A percentile compares a stretch with the other conserved stretches of the same genome.
These are phyloP conservation scores for Phyllosticta ampelicida DNA, from an alignment of 2,329 filamentous ascomycete genomes.

Conservation along the genomic window DNA sequence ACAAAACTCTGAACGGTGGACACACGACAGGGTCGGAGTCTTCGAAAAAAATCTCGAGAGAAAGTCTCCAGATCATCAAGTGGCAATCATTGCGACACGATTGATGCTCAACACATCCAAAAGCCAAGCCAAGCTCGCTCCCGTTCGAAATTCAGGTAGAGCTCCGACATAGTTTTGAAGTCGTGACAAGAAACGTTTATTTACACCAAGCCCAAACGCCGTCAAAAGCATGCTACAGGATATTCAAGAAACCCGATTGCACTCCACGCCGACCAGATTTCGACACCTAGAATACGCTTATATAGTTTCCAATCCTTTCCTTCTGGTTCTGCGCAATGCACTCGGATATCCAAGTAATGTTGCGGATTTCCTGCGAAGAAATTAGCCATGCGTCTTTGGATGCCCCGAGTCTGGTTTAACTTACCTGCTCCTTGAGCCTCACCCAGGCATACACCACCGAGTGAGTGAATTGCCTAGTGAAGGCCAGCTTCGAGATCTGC, in stretches of 20 bases:
- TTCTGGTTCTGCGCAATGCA: slow-evolving; percentile 99
- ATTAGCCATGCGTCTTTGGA: background rate
- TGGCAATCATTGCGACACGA: too few relatives aligned
- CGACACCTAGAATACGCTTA: slow-evolving; percentile 72
- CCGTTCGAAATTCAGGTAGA: background rate
- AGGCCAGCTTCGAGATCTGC: slow-evolving; percentile 91
- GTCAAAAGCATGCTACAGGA: slow-evolving; percentile 5
- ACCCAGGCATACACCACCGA: slow-evolving; percentile 97
- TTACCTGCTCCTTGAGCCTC: slow-evolving; percentile 90
- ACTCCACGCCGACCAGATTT: background rate
- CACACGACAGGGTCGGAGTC: too few relatives aligned
- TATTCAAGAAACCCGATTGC: slow-evolving; percentile 5
- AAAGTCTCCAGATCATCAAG: too few relatives aligned
- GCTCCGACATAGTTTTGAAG: background rate
- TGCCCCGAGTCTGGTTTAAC: slow-evolving; percentile 19
- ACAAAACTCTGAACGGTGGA: too few relatives aligned
- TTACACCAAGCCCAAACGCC: slow-evolving; percentile 8
- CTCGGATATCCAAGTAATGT: slow-evolving; percentile 99
- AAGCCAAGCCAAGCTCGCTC: too few relatives aligned
- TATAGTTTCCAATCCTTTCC: slow-evolving; percentile 97
- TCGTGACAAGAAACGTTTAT: slow-evolving; percentile 7
- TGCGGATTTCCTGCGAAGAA: slow-evolving; percentile 74
- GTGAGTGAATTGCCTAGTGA: slow-evolving; percentile 91
- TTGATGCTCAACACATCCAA: too few relatives aligned
- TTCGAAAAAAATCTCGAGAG: too few relatives aligned